Evolutionary conservation across 345 rosid genomes (phyloP), one percentile per base, ranked within the genome.

Genomic region (Rhodamnia rubescens): DNA sequence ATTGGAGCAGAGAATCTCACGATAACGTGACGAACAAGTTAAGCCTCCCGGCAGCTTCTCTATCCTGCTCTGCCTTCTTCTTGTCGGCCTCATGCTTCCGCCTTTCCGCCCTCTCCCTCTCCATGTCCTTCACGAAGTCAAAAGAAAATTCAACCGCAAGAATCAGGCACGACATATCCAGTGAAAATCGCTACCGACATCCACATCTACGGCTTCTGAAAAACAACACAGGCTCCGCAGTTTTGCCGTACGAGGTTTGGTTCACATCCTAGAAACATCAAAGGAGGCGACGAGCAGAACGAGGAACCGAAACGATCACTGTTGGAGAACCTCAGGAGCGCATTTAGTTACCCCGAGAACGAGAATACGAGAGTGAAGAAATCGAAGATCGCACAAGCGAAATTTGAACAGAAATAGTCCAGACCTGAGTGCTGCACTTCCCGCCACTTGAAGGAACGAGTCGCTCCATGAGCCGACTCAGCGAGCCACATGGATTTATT

Each of bases 401-500:
- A n/a, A 57, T 57, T 57, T 26, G 61, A 57, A 57, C 61, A 16
- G n/a, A 24, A 61, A 7, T 50, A 56, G 40, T 42, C 24, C 16
- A 59, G 57, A 92, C 97, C 98, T 93, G 89, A 58, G 93, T 93
- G 89, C 84, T 95, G 97, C 89, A 8, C 49, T 83, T 94, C 58
- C 29, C 92, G 78, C 94, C 98, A 86, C 92, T 90, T 90, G 87
- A 93, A 91, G 90, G 82, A 89, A 13, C 96, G 96, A 90, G 89
- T 82, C 32, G 90, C 88, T 57, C 94, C 91, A 10, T 89, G 91
- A 89, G 88, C 81, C 86, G 94, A 88, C 55, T 84, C 86, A 86
- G 92, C 86, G 24, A 90, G 42, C 2, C 40, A 36, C 40, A 36
- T 36, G 40, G 40, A 36, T 36, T 36, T 36, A 36, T 36, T 36